These are phyloP conservation scores for Candida tunisiensis DNA, from an alignment of 1,139 yeast genomes.

Conservation along the genomic window DNA sequence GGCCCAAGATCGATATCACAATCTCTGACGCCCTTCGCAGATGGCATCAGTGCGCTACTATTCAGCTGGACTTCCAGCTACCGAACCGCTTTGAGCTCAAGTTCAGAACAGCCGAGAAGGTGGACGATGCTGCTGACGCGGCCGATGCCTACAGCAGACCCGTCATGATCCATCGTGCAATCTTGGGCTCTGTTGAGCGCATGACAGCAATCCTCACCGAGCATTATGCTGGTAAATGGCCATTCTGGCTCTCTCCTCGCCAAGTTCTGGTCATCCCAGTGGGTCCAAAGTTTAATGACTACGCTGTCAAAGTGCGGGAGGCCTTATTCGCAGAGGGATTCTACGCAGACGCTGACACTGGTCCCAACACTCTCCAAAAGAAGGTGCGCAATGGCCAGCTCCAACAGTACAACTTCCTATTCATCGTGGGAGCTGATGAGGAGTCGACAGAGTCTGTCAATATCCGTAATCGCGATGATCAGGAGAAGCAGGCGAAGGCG, in stretches of 20 bases:
- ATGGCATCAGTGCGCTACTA: conserved; percentile 97
- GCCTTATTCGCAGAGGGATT: conserved; percentile 52
- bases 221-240: conserved; percentile 98
- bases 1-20: conserved; percentile 94
- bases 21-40: conserved; percentile 82
- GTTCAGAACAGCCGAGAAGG: conserved; percentile 64
- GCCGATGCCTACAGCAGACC: conserved; percentile 34
- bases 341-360: conserved; percentile 81
- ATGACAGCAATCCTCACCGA: conserved; percentile 96
- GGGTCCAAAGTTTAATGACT: conserved; percentile 79
- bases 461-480: conserved; percentile 84
- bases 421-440: conserved; percentile 94
- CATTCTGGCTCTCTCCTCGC: conserved; percentile 98
- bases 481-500: conserved; percentile 76
- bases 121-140: conserved; percentile 9
- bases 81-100: conserved; percentile 84
- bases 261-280: conserved; percentile 91
- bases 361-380: conserved; percentile 92
- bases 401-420: conserved; percentile 82
- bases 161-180: conserved; percentile 98
- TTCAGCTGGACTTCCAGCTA: conserved; percentile 93
- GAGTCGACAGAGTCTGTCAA: conserved; percentile 62
- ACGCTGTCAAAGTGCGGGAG: conserved; percentile 67
- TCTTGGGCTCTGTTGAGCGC: conserved; percentile 94
- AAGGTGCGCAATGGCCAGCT: conserved; percentile 93